Percentiles rank a stretch among this genome's conserved stretches.
Evolutionary conservation across 345 rosid species (phyloP).

Genomic region (Jatropha curcas): DNA sequence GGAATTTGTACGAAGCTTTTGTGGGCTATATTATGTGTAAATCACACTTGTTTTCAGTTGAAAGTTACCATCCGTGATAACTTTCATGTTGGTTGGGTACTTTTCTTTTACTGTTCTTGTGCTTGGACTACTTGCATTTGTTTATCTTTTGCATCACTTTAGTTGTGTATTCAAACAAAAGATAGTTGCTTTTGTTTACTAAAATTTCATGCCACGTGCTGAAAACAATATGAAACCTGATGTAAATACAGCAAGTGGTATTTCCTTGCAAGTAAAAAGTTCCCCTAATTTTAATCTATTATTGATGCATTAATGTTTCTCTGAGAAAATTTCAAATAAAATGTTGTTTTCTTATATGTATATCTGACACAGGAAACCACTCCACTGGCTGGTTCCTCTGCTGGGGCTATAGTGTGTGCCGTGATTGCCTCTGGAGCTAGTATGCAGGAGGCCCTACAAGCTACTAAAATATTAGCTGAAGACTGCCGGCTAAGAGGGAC

Average conservation of each 20-base stretch:
- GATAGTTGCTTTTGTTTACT: not conserved
- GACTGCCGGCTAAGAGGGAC: slow-evolving; percentile 86
- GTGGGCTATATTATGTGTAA: not conserved
- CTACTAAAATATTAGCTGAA: slow-evolving; percentile 69
- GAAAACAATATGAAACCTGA: not conserved
- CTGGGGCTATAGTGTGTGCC: slow-evolving; percentile 89
- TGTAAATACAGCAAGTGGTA: not conserved
- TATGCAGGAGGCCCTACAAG: slow-evolving; percentile 70
- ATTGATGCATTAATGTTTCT: not conserved
- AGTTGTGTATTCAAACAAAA: not conserved
- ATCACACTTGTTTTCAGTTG: not conserved
- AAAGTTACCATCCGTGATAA: too few species aligned
- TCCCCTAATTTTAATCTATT: not conserved
- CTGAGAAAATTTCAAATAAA: not conserved
- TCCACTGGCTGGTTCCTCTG: slow-evolving; percentile 93
- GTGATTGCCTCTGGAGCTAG: slow-evolving; percentile 75
- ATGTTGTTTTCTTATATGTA: not conserved
- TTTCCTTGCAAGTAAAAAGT: not conserved
- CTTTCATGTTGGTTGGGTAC: too few species aligned
- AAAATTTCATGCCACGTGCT: not conserved
- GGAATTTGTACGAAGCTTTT: too few species aligned
- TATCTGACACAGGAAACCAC: slow-evolving; percentile 64
- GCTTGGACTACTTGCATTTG: not conserved
- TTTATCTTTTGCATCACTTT: not conserved
- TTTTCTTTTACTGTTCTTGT: not conserved